Evolutionary conservation across 495 filamentous ascomycete genomes (phyloP), one percentile per base, ranked within the genome.

Genomic region (Penicillium canescens): DNA sequence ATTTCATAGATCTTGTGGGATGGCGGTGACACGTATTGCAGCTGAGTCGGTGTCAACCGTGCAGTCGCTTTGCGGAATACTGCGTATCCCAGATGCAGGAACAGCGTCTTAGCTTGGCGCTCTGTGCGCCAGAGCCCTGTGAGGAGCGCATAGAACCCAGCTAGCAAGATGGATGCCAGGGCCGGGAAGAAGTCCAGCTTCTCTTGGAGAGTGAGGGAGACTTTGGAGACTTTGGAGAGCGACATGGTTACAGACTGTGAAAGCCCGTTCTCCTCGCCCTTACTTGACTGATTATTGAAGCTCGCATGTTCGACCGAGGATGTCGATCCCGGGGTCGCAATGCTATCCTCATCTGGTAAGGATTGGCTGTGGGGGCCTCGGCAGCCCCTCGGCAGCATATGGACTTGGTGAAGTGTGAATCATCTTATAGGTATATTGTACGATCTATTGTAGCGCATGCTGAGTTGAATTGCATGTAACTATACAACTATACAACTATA

Each of bases 1-100:
- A 50, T 57, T 16, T 74, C 54, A 56, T 88, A 88, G 18, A 71
- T 65, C 23, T 73, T 71, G 54, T 79, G 73, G 24, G 78, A 78
- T 6, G 72, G 57, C 0, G 74, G 66, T n/a, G 69, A 36, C 1
- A 66, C 47, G n/a, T 56, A 68, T 57, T 76, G 72, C 62, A 76
- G 60, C 44, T 74, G 72, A 14, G 36, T 13, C 0, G 61, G 44
- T 3, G 67, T 66, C 23, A 76, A 23, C 7, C 71, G 64, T 18
- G 50, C 14, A 1, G 69, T 76, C 1, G 60, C 55, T 54, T 73
- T 69, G 52, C 72, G 67, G 42, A 73, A 63, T 11, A 67, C 47
- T 0, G 72, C 71, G 63, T 76, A 76, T 31, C 71, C 69, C 28
- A 74, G 42, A 54, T 76, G 72, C 43, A 76, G 55, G 40, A 67